Base-by-base conservation (phyloP, 2,329 filamentous ascomycete species). In the Paramyrothecium roridum region DNA sequence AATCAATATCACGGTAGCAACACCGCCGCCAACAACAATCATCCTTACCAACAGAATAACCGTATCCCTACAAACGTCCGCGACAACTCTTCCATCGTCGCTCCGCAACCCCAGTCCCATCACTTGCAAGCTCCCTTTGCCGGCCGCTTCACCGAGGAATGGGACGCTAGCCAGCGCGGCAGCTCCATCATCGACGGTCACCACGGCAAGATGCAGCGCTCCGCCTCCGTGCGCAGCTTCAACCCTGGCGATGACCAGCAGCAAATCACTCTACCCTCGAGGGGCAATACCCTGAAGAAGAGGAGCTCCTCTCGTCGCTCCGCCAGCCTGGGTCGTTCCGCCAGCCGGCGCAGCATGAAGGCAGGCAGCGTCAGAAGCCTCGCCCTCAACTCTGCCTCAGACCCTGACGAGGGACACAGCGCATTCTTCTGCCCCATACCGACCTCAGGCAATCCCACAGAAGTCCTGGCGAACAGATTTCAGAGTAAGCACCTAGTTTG, bases 381-480 rank as follows among this genome's bases (percentile, higher is more conserved):
- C 55, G 85, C 83, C 23, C 75, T 92, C 55, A 89, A 90, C 56
- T 86, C 89, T 57, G 83, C 79, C 6, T 80, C 79, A 30, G 87
- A 91, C 57, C 81, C 84, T 57, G 84, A 88, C 56, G 86, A 91
- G 68, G 79, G 81, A 61, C 89, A 93, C 69, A 97, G 90, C 73
- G 91, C 89, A 47, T 97, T 97, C 70, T 88, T 87, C 70, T 92
- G 91, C 50, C 95, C 95, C 1, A 88, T 99, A 34, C 95, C 93
- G 3, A 97, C 91, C 6, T 84, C 83, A 19, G 91, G 91, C 3
- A 92, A 87, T 52, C 95, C 95, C 2, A 98, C 95, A 1, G 93
- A 98, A 56, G 81, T 90, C 52, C 80, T 99, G 30, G 89, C 91
- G 47, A 90, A 86, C 64, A 85, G 95, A 54, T 99, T 99, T 70